Evolutionary conservation across 2,329 filamentous ascomycete species (phyloP), one percentile per base, ranked within the genome.

Genomic region (Alternaria brassicae): DNA sequence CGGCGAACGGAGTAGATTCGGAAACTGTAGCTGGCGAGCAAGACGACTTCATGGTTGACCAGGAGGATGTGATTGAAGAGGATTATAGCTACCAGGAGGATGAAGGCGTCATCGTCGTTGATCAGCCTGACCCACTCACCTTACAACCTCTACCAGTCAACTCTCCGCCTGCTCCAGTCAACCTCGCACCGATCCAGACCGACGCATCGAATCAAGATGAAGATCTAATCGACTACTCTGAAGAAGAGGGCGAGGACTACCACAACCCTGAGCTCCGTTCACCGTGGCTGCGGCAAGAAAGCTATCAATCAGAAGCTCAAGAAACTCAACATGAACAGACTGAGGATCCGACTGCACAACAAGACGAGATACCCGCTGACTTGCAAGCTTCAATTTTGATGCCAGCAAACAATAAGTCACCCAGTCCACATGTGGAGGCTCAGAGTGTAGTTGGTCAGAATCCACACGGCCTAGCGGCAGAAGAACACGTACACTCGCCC

Each of bases 11-110:
- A 15, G 34, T 62, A 17, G 68, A 71, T 28, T 39, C 59, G 12
- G 62, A 70, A 21, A 57, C 65, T 15, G 59, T 49, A 4, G 23
- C 60, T 10, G 56, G 58, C 15, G 68, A 73, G 32, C 66, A 72
- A 49, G 77, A 79, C 56, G 76, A 79, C 45, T 71, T 74, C 53
- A 79, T 79, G 77, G 66, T 68, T 32, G 77, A 79, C 57, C 62
- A 73, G 23, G 76, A 76, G 19, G 70, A 72, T 28, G 51, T 71
- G 7, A 73, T 74, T 6, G 69, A 74, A 6, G 68, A 74, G 37
- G 70, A 74, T 42, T 60, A 67, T 40, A 53, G 64, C 34, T 58
- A 63, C 28, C 50, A 64, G 30, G 61, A 54, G 23, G 65, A 61
- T 32, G 60, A 65, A 13, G 59, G 37, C 12, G 37, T 52, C 4